Percentiles rank a stretch among this genome's conserved stretches.
Conservation (phyloP, 2,329 filamentous ascomycete genomes). For the Ceratocystis harringtonii region DNA sequence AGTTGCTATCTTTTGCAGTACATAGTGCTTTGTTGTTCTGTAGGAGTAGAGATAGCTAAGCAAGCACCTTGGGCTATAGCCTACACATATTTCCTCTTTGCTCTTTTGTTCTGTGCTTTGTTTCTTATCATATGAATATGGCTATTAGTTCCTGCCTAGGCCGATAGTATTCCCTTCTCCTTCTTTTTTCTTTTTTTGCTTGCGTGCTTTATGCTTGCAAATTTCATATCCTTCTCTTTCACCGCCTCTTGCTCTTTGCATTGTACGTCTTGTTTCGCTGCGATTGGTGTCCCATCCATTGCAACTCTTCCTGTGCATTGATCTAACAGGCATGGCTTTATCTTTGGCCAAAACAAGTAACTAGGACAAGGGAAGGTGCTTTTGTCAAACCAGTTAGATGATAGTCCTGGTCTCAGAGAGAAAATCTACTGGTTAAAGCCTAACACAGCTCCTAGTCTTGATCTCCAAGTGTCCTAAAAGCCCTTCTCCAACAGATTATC, state of each 20-base stretch:
- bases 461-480: not conserved
- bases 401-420: not conserved
- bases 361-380: not conserved
- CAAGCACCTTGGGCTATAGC: not conserved
- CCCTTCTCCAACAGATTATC: not conserved
- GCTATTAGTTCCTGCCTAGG: too few species aligned
- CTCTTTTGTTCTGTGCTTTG: not conserved
- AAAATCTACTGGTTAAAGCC: not conserved
- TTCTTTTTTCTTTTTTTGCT: not conserved
- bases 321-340: not conserved
- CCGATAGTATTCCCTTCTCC: not conserved
- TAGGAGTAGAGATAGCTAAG: too few species aligned
- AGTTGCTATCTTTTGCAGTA: not conserved
- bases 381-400: not conserved
- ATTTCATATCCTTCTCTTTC: not conserved
- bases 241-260: not conserved
- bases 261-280: not conserved
- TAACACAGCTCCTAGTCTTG: not conserved
- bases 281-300: not conserved
- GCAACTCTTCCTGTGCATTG: slow-evolving; percentile 1
- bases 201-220: not conserved
- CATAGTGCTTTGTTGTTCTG: too few species aligned
- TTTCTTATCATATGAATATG: not conserved
- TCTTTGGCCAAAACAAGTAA: not conserved
- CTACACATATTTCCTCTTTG: not conserved